Percentiles rank a stretch among this genome's conserved stretches.
Evolutionary conservation across 2,329 filamentous ascomycete genomes (phyloP).

Genomic region (Verticillium dahliae): DNA sequence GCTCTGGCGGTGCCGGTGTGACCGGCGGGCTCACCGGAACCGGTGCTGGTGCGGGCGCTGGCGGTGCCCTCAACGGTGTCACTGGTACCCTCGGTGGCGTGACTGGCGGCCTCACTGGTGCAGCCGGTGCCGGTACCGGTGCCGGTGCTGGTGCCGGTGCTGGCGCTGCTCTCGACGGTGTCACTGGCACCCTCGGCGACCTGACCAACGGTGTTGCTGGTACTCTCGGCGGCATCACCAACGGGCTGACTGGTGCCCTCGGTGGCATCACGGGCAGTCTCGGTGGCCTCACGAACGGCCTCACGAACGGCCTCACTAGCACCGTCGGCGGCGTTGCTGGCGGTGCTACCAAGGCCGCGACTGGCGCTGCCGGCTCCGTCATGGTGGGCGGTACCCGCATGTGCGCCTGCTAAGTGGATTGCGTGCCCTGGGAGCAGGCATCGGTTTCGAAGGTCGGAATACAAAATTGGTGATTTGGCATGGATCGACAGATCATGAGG

Average conservation of each 20-base stretch:
- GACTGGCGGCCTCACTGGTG: neutral
- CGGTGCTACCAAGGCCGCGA: neutral
- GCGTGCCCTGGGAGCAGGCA: slow-evolving; percentile 11
- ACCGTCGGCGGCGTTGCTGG: neutral
- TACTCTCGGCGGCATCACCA: neutral
- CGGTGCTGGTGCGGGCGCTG: neutral
- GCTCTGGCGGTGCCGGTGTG: slow-evolving; percentile 53
- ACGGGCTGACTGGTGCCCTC: neutral
- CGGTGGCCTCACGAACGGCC: neutral
- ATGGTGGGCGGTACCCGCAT: neutral
- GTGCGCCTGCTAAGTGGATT: slow-evolving; percentile 14
- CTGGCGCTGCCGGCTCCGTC: neutral
- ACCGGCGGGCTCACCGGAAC: neutral
- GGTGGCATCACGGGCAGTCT: slow-evolving; percentile 26
- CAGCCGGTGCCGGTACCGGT: neutral
- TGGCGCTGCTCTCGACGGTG: neutral
- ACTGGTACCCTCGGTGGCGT: neutral
- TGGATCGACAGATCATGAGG: neutral
- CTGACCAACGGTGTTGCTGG: neutral
- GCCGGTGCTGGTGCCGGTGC: neutral
- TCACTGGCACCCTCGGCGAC: neutral
- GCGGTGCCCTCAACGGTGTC: neutral
- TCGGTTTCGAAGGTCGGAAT: neutral
- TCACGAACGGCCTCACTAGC: neutral
- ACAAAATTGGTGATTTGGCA: neutral